These are phyloP conservation scores for Phytophthora pistaciae DNA, from an alignment of 352 stramenopile species.

Conservation along the genomic window DNA sequence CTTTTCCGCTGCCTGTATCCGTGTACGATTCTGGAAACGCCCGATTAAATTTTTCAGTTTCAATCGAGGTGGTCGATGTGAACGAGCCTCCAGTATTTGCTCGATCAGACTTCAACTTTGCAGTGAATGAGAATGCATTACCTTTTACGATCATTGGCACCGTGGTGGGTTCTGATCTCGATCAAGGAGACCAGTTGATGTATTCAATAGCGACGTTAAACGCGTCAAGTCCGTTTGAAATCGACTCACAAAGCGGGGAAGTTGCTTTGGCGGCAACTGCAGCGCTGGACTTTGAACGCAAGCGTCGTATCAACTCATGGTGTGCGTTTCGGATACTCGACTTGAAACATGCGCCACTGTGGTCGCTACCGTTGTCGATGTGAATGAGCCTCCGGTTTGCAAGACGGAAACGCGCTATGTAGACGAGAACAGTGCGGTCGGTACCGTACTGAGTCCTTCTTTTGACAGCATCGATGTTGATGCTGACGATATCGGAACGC, in stretches of 20 bases:
- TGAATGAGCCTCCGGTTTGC: constrained; percentile 33
- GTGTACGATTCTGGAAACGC: constrained; percentile 29
- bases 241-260: constrained; percentile 10
- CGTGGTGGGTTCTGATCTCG: constrained; percentile 24
- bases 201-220: constrained; percentile 16
- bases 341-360: constrained; percentile 13
- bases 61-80: constrained; percentile 18
- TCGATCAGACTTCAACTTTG: constrained; percentile 10
- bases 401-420: constrained; percentile 22
- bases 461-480: constrained; percentile 26
- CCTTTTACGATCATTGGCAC: constrained; percentile 9
- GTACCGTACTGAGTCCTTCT: constrained; percentile 16
- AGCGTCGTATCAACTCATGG: constrained; percentile 10
- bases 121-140: constrained; percentile 24
- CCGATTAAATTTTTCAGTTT: constrained; percentile 11
- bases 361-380: constrained; percentile 18
- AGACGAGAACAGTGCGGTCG: constrained; percentile 27
- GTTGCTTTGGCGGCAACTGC: constrained; percentile 7
- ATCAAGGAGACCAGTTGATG: constrained; percentile 2
- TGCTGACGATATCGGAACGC: constrained; percentile 4
- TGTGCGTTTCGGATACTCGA: constrained; percentile 23
- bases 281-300: constrained; percentile 23
- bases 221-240: constrained; percentile 5
- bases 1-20: constrained; percentile 17
- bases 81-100: constrained; percentile 34